A percentile compares a stretch with the other conserved stretches of the same genome.
Evolutionary conservation across 805 yeast genomes (phyloP).

Genomic region (Pichia membranifaciens): DNA sequence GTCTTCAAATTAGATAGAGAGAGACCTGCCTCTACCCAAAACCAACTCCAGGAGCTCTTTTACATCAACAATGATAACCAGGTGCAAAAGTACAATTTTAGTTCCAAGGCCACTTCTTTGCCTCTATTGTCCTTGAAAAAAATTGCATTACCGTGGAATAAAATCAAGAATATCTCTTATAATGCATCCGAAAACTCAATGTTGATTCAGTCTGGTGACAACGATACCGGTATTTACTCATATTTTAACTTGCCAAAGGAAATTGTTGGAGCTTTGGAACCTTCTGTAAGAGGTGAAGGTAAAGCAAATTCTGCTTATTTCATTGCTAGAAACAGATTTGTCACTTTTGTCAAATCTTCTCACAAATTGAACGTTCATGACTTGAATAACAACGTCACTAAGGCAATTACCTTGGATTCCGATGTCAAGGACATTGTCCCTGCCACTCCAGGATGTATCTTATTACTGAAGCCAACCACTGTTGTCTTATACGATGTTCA

Average conservation of each 20-base stretch:
- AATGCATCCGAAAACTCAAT: constrained; percentile 90
- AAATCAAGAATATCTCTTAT: constrained; percentile 77
- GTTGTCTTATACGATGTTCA: constrained; percentile 88
- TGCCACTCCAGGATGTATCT: constrained; percentile 79
- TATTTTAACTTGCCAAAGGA: constrained; percentile 76
- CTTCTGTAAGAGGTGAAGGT: constrained; percentile 73
- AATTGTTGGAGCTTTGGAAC: constrained; percentile 90
- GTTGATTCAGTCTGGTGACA: constrained; percentile 73
- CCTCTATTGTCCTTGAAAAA: constrained; percentile 82
- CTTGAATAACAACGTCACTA: constrained; percentile 74
- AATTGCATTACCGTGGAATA: constrained; percentile 80
- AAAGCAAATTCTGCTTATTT: constrained; percentile 82
- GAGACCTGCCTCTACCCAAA: constrained; percentile 67
- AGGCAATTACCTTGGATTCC: constrained; percentile 62
- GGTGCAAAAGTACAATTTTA: constrained; percentile 72
- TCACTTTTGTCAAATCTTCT: constrained; percentile 60
- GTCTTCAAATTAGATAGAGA: constrained; percentile 96
- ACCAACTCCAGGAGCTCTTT: constrained; percentile 59
- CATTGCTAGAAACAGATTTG: constrained; percentile 92
- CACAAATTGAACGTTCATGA: constrained; percentile 79
- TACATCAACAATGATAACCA: constrained; percentile 82
- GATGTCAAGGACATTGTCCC: constrained; percentile 64
- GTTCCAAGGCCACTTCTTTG: constrained; percentile 55
- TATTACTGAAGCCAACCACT: constrained; percentile 63
- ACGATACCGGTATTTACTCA: constrained; percentile 62